Base-by-base conservation (phyloP, 2,329 filamentous ascomycete species). In the Penicillium brasilianum region DNA sequence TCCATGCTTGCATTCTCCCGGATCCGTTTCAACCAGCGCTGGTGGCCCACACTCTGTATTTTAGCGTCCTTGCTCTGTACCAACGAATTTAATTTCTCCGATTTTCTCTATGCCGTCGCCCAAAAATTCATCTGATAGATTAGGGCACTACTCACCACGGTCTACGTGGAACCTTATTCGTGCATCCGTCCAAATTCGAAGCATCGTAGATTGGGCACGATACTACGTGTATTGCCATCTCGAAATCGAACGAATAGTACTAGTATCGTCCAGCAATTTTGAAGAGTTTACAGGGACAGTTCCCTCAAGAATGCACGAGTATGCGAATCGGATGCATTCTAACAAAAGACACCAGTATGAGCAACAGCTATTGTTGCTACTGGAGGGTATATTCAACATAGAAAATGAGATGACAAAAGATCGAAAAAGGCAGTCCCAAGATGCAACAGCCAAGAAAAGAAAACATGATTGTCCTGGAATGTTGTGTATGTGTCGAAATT, bases 321-420 rank as follows among this genome's bases (percentile, higher is more conserved):
- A 30, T 48, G 14, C 8, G 14, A 48, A 48, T 48, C 7, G 3
- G 14, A 20, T 36, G 36, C 11, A 51, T 51, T 20, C 1, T n/a
- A 32, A 28, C 1, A 25, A 32, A 39, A 52, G n/a, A 25, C 5
- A 53, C 22, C 39, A 39, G 11, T n/a, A 36, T 50, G n/a, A n/a
- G 14, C 25, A 30, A 36, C 10, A 28, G 30, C 46, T 2, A 51
- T 46, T 14, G 43, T 6, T 9, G 32, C 18, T 16, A 34, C 7
- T 18, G 5, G 41, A 7, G 55, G 48, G 55, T 58, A 58, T 58
- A 52, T 58, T 37, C 8, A 46, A 58, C 37, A 52, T n/a, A 36
- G 30, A 25, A 11, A 16, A 51, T 20, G n/a, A 13, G 25, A 57
- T 32, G n/a, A 28, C 36, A 28, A 28, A 25, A 43, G 28, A 51